Evolutionary conservation across 768 basidiomycete genomes (phyloP), one percentile per base, ranked within the genome.

Genomic region (Neoboletus magnificus): DNA sequence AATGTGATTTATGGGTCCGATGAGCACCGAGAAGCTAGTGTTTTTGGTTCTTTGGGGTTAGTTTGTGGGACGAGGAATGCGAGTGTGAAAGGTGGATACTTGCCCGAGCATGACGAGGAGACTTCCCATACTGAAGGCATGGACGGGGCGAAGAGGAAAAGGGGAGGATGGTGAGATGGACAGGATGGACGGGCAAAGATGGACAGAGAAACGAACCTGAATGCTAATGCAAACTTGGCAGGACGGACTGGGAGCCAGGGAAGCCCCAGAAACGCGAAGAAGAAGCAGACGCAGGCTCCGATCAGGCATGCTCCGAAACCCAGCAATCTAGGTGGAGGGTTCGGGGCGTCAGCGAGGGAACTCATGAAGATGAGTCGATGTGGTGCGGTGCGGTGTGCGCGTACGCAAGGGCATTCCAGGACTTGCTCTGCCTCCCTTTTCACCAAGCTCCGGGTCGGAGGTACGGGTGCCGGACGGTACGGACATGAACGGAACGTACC

Each of bases 41-140:
- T 4, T 25, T n/a, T 1, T 4, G 25, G 16, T 15, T 27, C 9
- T 10, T 18, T 20, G 1, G 43, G 13, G 50, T 46, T 18, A 54
- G 53, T 11, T 16, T 22, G 25, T 5, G 47, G 12, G 2, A 16
- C n/a, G 20, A 3, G 46, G 13, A 25, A 27, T 1, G 40, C n/a
- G 7, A n/a, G n/a, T 2, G 13, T 1, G 32, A 15, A 6, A 5
- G 18, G 33, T 20, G 20, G 48, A 18, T 12, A 63, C 86, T 64
- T 64, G 93, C 86, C 93, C 97, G 67, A 91, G 86, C 96, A 99
- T 98, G 70, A 98, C 95, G 30, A 99, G 82, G 56, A 93, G 74
- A 61, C 90, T 92, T 36, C 94, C 94, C 53, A 96, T 74, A 66
- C 91, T 92, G 66, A 39, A 11, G 16, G 20, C 16, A 33, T 16